A percentile compares a stretch with the other conserved stretches of the same genome.
These are phyloP conservation scores for Lotmaria passim DNA, from an alignment of 208 protist species.

Conservation along the genomic window DNA sequence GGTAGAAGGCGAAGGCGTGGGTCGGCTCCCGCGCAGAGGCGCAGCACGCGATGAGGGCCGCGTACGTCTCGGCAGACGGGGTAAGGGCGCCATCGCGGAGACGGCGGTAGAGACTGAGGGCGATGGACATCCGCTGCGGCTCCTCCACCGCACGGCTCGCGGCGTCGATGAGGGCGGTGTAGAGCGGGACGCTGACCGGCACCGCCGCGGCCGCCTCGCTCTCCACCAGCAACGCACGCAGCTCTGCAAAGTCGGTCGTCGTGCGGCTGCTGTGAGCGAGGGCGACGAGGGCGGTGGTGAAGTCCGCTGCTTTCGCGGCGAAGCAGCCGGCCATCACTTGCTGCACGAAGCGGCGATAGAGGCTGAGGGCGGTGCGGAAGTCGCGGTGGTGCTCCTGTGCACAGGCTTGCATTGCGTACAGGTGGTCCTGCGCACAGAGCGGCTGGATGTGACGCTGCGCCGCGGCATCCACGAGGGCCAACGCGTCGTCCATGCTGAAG, in stretches of 20 bases:
- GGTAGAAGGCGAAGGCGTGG: slow-evolving; percentile 86
- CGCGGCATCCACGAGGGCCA: slow-evolving; percentile 62
- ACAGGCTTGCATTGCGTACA: slow-evolving; percentile 76
- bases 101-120: slow-evolving; percentile 82
- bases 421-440: slow-evolving; percentile 66
- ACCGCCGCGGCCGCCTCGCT: slow-evolving; percentile 60
- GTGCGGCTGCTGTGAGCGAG: slow-evolving; percentile 57
- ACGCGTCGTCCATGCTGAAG: slow-evolving; percentile 68
- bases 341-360: slow-evolving; percentile 76
- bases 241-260: slow-evolving; percentile 57
- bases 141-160: slow-evolving; percentile 61
- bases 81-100: slow-evolving; percentile 63
- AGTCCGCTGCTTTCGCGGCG: slow-evolving; percentile 31
- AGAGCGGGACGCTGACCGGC: slow-evolving; percentile 72
- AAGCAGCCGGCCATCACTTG: slow-evolving; percentile 53
- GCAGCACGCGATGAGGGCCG: slow-evolving; percentile 79
- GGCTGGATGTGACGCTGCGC: slow-evolving; percentile 42
- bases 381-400: slow-evolving; percentile 38
- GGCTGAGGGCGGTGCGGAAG: slow-evolving; percentile 66
- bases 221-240: slow-evolving; percentile 62
- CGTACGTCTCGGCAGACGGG: slow-evolving; percentile 69
- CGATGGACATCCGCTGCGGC: slow-evolving; percentile 65
- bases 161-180: slow-evolving; percentile 79
- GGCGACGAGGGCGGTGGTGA: slow-evolving; percentile 52
- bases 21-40: slow-evolving; percentile 70